phyloP scores from a whole-genome alignment of 805 yeast genomes.

The Priceomyces castillae region DNA sequence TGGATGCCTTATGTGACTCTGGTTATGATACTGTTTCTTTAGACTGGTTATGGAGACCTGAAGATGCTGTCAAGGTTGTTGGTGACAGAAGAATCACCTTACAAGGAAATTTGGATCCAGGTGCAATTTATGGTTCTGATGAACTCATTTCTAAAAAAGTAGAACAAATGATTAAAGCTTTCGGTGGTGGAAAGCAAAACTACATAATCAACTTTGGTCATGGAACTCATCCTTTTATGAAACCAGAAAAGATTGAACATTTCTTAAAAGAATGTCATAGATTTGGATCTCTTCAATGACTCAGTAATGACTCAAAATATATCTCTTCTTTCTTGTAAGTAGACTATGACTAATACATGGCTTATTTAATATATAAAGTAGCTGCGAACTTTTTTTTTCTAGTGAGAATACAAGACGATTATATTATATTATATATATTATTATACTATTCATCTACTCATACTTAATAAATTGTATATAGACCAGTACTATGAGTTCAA shows the following conservation, averaged over 20 bases:
- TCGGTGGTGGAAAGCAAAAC: constrained; percentile 89
- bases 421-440: too few species aligned
- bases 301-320: background rate
- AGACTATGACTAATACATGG: background rate
- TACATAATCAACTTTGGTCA: constrained; percentile 96
- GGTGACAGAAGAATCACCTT: constrained; percentile 72
- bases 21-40: constrained; percentile 88
- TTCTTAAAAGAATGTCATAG: constrained; percentile 87
- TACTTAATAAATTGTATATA: too few species aligned
- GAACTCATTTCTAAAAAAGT: constrained; percentile 79
- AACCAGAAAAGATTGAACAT: constrained; percentile 81
- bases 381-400: background rate
- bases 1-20: constrained; percentile 75
- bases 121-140: constrained; percentile 85
- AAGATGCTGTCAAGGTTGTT: constrained; percentile 72
- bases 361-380: background rate
- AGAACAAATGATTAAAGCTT: constrained; percentile 82
- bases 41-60: constrained; percentile 89
- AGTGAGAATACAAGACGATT: background rate
- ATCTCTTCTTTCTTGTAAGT: background rate
- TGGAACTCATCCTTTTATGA: constrained; percentile 98
- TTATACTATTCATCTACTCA: too few species aligned
- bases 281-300: constrained; percentile 50
- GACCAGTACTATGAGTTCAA: background rate
- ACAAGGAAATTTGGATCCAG: constrained; percentile 97